Conservation (phyloP, 768 basidiomycete species). For the Phanerochaete sordida region DNA sequence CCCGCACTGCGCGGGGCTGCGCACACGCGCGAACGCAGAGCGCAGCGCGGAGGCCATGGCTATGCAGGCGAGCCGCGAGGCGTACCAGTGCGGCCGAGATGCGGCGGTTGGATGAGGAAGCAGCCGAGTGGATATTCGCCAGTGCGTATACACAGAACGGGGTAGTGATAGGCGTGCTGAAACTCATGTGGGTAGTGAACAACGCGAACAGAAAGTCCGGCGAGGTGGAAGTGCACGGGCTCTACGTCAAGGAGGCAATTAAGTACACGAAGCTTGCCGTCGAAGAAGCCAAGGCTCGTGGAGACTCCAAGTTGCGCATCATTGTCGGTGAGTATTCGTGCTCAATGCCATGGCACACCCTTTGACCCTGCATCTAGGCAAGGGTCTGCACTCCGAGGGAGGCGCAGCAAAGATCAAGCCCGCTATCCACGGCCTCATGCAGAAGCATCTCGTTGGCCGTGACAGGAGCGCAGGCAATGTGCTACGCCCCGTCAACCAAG, state of each 20-base stretch:
- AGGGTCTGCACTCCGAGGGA: slow-evolving; percentile 79
- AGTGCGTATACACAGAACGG: slow-evolving; percentile 40
- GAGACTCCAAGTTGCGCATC: slow-evolving; percentile 63
- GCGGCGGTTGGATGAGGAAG: slow-evolving; percentile 75
- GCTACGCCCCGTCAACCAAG: slow-evolving; percentile 53
- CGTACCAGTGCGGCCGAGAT: slow-evolving; percentile 68
- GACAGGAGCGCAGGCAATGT: slow-evolving; percentile 33
- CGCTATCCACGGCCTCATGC: slow-evolving; percentile 84
- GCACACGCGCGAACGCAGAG: slow-evolving; percentile 73
- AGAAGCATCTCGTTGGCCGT: slow-evolving; percentile 65
- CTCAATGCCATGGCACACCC: no score
- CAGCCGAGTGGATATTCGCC: slow-evolving; percentile 83
- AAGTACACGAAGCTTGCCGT: slow-evolving; percentile 68
- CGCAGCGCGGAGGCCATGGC: slow-evolving; percentile 74
- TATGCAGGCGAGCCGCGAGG: slow-evolving; percentile 71
- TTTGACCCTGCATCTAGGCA: slow-evolving; percentile 43
- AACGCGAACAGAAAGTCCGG: slow-evolving; percentile 73
- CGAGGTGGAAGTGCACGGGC: slow-evolving; percentile 86
- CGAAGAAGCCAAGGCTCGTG: slow-evolving; percentile 57
- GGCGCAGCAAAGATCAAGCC: slow-evolving; percentile 87
- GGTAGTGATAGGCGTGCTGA: not conserved
- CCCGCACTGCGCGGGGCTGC: slow-evolving; percentile 62
- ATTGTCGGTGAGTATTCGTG: slow-evolving; percentile 71
- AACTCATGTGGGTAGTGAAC: slow-evolving; percentile 47
- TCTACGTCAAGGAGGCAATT: slow-evolving; percentile 93